Evolutionary conservation across 2,329 filamentous ascomycete genomes (phyloP), one percentile per base, ranked within the genome.

Genomic region (Monosporascus sp.): DNA sequence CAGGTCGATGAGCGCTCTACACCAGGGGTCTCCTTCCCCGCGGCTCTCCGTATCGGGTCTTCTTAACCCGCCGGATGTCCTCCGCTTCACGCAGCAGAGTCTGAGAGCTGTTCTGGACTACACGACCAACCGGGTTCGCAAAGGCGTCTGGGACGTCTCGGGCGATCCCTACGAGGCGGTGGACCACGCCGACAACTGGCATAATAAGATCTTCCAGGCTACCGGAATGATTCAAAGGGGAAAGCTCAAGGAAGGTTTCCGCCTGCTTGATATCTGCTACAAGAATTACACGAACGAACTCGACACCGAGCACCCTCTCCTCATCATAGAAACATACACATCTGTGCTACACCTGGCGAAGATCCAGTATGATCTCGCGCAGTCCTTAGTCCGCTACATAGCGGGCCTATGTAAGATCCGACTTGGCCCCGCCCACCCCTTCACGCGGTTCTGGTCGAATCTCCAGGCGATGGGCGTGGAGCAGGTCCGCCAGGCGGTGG

Each of bases 351-450:
- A 48, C 47, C 52, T 54, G 9, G 46, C 44, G 18, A 27, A 7
- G 1, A 25, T 54, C 25, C 38, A 46, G 15, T 11, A 18, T 11
- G 49, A 44, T 5, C 44, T 56, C 17, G 55, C 52, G 15, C 37
- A 52, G 6, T 56, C 55, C 1, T 25, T 56, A 17, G 37, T 56
- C 24, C 43, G 49, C 15, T 56, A 56, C 44, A 15, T 56, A 1
- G 47, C 31, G n/a, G 39, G 37, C 18, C 37, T 56, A 11, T 48
- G 41, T 38, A 17, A 3, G 3, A 52, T 56, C 41, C 47, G 50
- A 24, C 55, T 56, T 3, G 55, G 52, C 3, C 20, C 44, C 1
- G 9, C n/a, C 11, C 52, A 56, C 35, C 52, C 55, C 6, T 49
- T 50, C 11, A 47, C 52, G 14, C 41, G 47, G 5, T 37, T 56